Evolutionary conservation across 139 green algal species (phyloP).

Genomic region (Auxenochlorella protothecoides): DNA sequence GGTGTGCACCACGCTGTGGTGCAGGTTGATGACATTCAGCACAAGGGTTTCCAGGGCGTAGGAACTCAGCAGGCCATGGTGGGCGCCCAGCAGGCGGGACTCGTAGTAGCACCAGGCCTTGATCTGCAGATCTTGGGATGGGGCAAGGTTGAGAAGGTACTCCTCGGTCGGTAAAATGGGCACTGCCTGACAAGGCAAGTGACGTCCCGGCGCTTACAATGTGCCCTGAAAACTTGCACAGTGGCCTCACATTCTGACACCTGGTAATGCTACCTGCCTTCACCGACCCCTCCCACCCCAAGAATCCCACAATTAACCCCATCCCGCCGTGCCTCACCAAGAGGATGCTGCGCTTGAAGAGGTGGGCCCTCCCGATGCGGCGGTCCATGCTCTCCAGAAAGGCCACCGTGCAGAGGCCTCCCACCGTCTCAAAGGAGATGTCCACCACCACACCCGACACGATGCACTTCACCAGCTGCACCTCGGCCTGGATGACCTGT

Average conservation of each 20-base stretch:
- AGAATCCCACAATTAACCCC: background rate
- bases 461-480: conserved; percentile 91
- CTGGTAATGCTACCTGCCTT: too few species aligned
- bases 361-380: conserved; percentile 57
- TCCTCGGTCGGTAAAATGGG: too few species aligned
- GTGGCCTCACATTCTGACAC: too few species aligned
- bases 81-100: conserved; percentile 81
- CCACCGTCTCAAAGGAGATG: conserved; percentile 87
- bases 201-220: too few species aligned
- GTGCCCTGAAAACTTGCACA: too few species aligned
- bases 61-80: conserved; percentile 89
- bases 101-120: conserved; percentile 99
- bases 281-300: background rate
- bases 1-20: conserved; percentile 40
- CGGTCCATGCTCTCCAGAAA: conserved; percentile 86
- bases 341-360: conserved; percentile 94
- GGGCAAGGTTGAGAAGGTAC: too few species aligned
- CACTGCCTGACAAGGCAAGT: too few species aligned
- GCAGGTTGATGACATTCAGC: conserved; percentile 87
- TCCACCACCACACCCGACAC: conserved; percentile 95
- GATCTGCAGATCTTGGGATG: conserved; percentile 39
- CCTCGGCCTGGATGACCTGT: conserved; percentile 34
- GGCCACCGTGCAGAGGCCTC: conserved; percentile 78
- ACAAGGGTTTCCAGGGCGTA: conserved; percentile 95
- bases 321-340: conserved; percentile 39